A percentile compares a stretch with the other conserved stretches of the same genome.
Conservation (phyloP, 2,329 filamentous ascomycete species). For the Septoria petroselini region DNA sequence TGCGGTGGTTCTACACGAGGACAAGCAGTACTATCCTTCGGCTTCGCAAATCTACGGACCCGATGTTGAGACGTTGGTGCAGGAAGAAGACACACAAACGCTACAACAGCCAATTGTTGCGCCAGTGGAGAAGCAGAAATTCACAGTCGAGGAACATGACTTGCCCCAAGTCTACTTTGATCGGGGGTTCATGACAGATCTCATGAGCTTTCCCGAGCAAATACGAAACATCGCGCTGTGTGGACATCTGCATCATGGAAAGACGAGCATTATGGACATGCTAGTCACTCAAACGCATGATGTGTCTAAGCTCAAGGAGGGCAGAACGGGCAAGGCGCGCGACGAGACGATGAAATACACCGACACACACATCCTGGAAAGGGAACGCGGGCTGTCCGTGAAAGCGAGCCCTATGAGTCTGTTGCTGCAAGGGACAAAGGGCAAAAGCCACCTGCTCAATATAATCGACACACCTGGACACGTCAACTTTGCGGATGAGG, state of each 20-base stretch:
- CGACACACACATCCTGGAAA: constrained; percentile 83
- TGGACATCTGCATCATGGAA: constrained; percentile 93
- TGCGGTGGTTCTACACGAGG: constrained; percentile 95
- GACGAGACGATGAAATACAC: constrained; percentile 95
- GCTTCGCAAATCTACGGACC: constrained; percentile 91
- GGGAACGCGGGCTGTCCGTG: constrained; percentile 84
- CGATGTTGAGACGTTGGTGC: constrained; percentile 91
- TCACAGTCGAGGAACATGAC: constrained; percentile 89
- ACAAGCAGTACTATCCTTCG: constrained; percentile 99
- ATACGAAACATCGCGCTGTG: constrained; percentile 88
- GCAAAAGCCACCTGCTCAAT: constrained; percentile 93
- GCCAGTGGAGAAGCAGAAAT: constrained; percentile 91
- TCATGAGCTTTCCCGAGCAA: constrained; percentile 95
- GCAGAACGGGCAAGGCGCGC: constrained; percentile 72
- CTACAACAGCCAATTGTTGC: constrained; percentile 90
- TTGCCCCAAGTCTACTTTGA: constrained; percentile 85
- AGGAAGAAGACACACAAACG: constrained; percentile 95
- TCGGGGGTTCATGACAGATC: constrained; percentile 86
- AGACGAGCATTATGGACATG: constrained; percentile 98
- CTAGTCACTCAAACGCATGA: constrained; percentile 93
- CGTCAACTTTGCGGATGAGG: constrained; percentile 97
- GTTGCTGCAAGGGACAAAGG: constrained; percentile 79
- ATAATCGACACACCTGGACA: constrained; percentile 95
- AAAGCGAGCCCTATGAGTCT: constrained; percentile 94
- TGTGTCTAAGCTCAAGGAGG: constrained; percentile 72